A percentile compares a stretch with the other conserved stretches of the same genome.
phyloP scores from a whole-genome alignment of 805 yeast species.

The Blastobotrys americana region DNA sequence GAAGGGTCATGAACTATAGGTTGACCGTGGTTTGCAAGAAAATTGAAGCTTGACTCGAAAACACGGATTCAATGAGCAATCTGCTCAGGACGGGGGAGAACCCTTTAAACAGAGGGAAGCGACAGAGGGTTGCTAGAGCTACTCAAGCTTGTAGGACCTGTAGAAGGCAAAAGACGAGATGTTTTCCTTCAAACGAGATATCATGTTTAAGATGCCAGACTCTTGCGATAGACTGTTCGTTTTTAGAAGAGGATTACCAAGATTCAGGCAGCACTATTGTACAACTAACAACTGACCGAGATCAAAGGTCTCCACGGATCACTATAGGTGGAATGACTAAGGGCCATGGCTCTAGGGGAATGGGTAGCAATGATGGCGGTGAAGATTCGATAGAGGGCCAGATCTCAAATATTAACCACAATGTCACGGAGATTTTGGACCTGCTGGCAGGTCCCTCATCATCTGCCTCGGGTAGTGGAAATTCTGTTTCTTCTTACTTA shows the following conservation, averaged over 20 bases:
- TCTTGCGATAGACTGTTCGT: constrained; percentile 46
- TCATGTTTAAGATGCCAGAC: constrained; percentile 56
- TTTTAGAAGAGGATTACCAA: constrained; percentile 27
- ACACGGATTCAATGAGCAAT: not conserved
- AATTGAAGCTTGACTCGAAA: too few relatives aligned
- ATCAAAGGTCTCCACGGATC: constrained; percentile 13
- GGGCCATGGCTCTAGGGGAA: too few relatives aligned
- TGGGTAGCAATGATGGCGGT: too few relatives aligned
- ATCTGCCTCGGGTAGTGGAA: too few relatives aligned
- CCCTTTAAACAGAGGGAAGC: constrained; percentile 3
- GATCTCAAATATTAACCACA: constrained; percentile 4
- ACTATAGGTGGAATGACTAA: too few relatives aligned
- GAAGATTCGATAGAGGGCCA: constrained; percentile 5
- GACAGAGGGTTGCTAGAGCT: constrained; percentile 31
- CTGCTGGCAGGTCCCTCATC: constrained; percentile 8
- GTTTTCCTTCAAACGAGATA: constrained; percentile 43
- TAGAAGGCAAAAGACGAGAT: constrained; percentile 52
- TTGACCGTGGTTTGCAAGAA: too few relatives aligned
- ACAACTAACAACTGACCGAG: constrained; percentile 28
- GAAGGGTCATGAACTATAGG: too few relatives aligned
- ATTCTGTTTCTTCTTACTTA: too few relatives aligned
- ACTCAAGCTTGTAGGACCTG: constrained; percentile 49
- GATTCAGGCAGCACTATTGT: constrained; percentile 2
- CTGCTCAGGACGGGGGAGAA: not conserved
- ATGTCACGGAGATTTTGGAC: constrained; percentile 6